phyloP scores from a whole-genome alignment of 495 filamentous ascomycete genomes.

The Tuber brumale region DNA sequence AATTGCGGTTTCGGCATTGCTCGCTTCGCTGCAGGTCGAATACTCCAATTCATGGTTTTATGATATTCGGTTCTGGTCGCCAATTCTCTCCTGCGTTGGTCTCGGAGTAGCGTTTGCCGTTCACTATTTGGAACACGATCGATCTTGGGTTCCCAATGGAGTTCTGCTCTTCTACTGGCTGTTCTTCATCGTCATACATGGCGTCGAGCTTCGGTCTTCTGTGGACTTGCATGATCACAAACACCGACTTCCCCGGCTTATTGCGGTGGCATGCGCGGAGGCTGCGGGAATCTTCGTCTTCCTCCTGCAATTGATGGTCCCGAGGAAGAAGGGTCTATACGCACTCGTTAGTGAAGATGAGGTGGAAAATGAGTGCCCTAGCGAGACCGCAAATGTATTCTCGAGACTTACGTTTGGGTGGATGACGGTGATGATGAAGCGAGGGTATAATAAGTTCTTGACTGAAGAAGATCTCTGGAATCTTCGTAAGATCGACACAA shows the following conservation, averaged over 20 bases:
- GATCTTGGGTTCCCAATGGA: conserved; percentile 82
- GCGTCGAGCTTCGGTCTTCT: conserved; percentile 81
- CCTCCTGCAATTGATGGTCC: conserved; percentile 77
- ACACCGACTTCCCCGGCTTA: conserved; percentile 65
- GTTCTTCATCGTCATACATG: conserved; percentile 71
- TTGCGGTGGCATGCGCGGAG: conserved; percentile 66
- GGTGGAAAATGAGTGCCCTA: conserved; percentile 77
- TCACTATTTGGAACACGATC: conserved; percentile 86
- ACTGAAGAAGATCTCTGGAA: conserved; percentile 98
- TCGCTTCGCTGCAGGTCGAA: conserved; percentile 67
- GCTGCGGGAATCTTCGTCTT: conserved; percentile 71
- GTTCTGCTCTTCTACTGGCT: conserved; percentile 97
- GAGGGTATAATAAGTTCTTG: conserved; percentile 83
- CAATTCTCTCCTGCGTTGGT: conserved; percentile 68
- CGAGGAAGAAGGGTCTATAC: conserved; percentile 80
- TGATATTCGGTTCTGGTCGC: conserved; percentile 89
- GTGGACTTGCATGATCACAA: conserved; percentile 66
- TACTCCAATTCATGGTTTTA: conserved; percentile 62
- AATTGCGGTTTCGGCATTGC: conserved; percentile 61
- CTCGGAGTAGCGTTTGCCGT: conserved; percentile 73
- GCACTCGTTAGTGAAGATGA: conserved; percentile 69
- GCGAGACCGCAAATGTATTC: conserved; percentile 90
- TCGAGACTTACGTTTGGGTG: conserved; percentile 91
- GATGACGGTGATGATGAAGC: conserved; percentile 98
- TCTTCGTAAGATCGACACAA: conserved; percentile 71